These are phyloP conservation scores for Cephalotrichum gorgonifer DNA, from an alignment of 2,329 filamentous ascomycete genomes.

Conservation along the genomic window DNA sequence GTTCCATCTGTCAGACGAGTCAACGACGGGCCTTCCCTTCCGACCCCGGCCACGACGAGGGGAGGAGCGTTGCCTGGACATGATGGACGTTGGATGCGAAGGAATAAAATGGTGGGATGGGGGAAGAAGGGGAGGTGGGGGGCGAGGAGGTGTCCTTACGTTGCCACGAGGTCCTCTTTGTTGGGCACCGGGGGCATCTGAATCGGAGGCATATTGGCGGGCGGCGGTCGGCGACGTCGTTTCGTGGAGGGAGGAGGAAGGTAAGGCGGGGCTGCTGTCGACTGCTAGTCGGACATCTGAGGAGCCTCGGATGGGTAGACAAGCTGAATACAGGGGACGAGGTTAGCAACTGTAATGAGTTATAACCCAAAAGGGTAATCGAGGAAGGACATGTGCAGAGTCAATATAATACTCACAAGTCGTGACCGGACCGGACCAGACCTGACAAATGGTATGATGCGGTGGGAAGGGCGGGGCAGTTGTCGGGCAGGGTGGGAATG, in stretches of 20 bases:
- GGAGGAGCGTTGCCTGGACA: not conserved
- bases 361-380: too few species aligned
- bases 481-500: too few species aligned
- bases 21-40: slow-evolving; percentile 15
- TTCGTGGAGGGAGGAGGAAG: not conserved
- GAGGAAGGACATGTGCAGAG: too few species aligned
- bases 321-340: too few species aligned
- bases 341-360: too few species aligned
- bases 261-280: not conserved
- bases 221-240: not conserved
- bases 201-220: slow-evolving; percentile 1
- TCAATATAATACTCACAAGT: too few species aligned
- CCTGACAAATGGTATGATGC: too few species aligned
- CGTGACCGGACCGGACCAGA: too few species aligned
- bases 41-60: slow-evolving; percentile 6
- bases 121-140: not conserved
- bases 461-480: too few species aligned
- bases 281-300: not conserved
- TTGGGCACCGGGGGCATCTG: slow-evolving; percentile 48
- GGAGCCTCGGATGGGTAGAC: not conserved
- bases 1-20: slow-evolving; percentile 54
- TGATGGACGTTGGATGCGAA: not conserved
- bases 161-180: slow-evolving; percentile 48
- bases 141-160: slow-evolving; percentile 20
- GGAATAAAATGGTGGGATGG: not conserved